Evolutionary conservation across 306 rosid genomes (phyloP).

Genomic region (Biancaea sappan): DNA sequence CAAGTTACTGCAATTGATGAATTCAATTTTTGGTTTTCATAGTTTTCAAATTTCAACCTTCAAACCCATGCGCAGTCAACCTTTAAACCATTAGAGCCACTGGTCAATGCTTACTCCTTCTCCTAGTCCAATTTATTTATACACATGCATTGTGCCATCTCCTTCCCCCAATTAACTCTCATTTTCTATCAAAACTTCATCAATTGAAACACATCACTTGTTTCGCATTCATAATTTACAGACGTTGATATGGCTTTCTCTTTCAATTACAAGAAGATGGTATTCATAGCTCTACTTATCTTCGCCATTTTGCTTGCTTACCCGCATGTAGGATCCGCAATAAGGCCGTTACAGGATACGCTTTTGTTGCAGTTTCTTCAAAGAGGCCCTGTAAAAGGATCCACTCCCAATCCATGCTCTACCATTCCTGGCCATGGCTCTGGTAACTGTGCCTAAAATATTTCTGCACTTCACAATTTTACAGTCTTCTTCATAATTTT

Average conservation of each 20-base stretch:
- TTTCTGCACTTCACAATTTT: not conserved
- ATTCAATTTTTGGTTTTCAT: not conserved
- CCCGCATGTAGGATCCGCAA: conserved; percentile 22
- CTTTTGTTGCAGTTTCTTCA: conserved; percentile 31
- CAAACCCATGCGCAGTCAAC: not conserved
- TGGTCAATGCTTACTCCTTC: not conserved
- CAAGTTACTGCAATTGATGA: not conserved
- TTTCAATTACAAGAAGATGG: conserved; percentile 7
- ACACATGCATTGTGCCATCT: not conserved
- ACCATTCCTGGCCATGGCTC: not conserved
- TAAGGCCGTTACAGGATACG: conserved; percentile 36
- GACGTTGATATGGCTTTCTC: conserved; percentile 27
- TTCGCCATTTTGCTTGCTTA: conserved; percentile 18
- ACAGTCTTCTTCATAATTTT: not conserved
- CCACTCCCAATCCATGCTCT: not conserved
- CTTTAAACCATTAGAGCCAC: not conserved
- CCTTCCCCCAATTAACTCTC: not conserved
- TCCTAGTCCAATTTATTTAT: too few species aligned
- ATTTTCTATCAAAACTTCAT: not conserved
- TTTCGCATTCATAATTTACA: not conserved
- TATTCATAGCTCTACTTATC: conserved; percentile 21
- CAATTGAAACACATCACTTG: too few species aligned
- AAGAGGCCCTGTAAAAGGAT: not conserved
- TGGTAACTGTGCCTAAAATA: not conserved
- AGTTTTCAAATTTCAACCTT: conserved; percentile 17